phyloP scores from a whole-genome alignment of 768 basidiomycete genomes.

The Russula sp. region DNA sequence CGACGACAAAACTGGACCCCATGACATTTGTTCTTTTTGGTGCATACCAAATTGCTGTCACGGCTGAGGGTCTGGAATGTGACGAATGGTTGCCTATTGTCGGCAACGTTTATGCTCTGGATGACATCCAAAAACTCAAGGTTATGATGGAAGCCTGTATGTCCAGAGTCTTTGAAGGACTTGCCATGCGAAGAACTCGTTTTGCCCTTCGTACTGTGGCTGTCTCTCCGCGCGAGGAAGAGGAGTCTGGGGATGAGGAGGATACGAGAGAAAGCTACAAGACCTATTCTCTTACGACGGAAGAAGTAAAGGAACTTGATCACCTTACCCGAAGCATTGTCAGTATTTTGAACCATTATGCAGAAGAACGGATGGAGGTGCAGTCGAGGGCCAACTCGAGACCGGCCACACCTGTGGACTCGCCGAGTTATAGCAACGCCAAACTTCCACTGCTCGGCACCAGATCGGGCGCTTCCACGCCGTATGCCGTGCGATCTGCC shows the following conservation, averaged over 20 bases:
- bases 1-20: conserved; percentile 81
- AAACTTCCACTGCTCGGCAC: conserved; percentile 42
- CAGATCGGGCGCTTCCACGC: conserved; percentile 60
- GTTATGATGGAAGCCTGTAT: conserved; percentile 76
- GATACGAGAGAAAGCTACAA: conserved; percentile 37
- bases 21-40: conserved; percentile 91
- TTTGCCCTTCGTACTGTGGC: conserved; percentile 36
- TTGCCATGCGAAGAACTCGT: conserved; percentile 48
- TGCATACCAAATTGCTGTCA: conserved; percentile 70
- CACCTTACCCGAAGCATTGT: conserved; percentile 72
- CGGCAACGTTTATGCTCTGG: conserved; percentile 68
- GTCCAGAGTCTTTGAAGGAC: conserved; percentile 88
- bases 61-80: conserved; percentile 73
- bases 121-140: conserved; percentile 82
- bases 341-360: conserved; percentile 65
- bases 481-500: conserved; percentile 41
- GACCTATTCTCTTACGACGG: conserved; percentile 55
- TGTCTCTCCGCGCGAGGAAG: conserved; percentile 43
- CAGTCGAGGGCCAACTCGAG: conserved; percentile 63
- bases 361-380: conserved; percentile 55
- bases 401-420: conserved; percentile 61
- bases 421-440: conserved; percentile 44
- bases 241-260: conserved; percentile 60
- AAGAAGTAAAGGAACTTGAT: conserved; percentile 75
- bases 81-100: conserved; percentile 89